Conservation (phyloP, 768 basidiomycete species). For the Mycena pura region DNA sequence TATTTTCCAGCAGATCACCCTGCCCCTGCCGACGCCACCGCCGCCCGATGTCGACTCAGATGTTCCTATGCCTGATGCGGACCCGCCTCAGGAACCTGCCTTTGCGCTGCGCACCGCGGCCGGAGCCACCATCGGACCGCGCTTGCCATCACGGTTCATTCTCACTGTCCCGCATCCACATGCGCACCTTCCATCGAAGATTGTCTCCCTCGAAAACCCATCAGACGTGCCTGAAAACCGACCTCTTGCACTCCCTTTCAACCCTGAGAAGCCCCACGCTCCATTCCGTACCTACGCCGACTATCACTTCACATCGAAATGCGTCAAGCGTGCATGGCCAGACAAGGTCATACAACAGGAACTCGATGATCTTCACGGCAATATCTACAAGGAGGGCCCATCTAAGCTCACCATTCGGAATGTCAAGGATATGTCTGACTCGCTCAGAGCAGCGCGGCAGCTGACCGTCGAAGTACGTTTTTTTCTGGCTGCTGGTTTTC, state of each 20-base stretch:
- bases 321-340: neutral
- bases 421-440: neutral
- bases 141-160: neutral
- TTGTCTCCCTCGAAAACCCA: neutral
- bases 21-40: too few species aligned
- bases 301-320: slow-evolving; percentile 19
- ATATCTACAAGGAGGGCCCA: neutral
- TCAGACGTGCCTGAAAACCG: neutral
- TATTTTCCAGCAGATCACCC: too few species aligned
- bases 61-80: neutral
- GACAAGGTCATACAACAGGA: neutral
- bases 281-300: slow-evolving; percentile 23
- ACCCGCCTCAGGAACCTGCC: too few species aligned
- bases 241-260: neutral
- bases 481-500: neutral
- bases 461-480: slow-evolving; percentile 6
- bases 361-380: neutral
- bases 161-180: neutral
- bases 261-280: slow-evolving; percentile 11
- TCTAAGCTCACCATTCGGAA: slow-evolving; percentile 4
- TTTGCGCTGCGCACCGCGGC: neutral
- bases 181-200: neutral
- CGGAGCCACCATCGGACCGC: neutral
- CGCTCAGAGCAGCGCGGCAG: slow-evolving; percentile 2
- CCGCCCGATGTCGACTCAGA: too few species aligned